Evolutionary conservation across 1,139 yeast genomes (phyloP).

Genomic region (Lodderomyces beijingensis): DNA sequence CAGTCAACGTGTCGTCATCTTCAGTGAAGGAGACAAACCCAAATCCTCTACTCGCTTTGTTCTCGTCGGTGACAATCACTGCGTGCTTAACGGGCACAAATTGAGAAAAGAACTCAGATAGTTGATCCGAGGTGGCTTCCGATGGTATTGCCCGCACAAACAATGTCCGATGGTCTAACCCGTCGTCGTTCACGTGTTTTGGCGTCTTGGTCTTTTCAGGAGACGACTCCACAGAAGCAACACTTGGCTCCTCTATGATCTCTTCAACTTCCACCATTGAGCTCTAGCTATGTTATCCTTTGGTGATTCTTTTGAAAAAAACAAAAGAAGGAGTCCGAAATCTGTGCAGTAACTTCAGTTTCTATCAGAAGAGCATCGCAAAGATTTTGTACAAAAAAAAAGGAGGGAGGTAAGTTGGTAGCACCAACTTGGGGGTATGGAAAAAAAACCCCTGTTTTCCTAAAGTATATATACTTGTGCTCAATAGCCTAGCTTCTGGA

Average conservation of each 20-base stretch:
- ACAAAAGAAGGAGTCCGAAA: too few relatives aligned
- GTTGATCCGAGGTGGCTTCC: slow-evolving; percentile 75
- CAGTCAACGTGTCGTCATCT: slow-evolving; percentile 80
- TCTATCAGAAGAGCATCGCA: too few relatives aligned
- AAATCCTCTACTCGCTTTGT: slow-evolving; percentile 80
- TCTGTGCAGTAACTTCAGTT: too few relatives aligned
- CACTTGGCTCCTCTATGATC: slow-evolving; percentile 8
- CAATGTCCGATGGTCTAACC: slow-evolving; percentile 59
- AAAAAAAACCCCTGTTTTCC: too few relatives aligned
- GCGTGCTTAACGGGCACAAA: slow-evolving; percentile 96
- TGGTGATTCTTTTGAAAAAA: too few relatives aligned
- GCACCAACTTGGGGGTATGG: too few relatives aligned
- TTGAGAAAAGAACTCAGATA: slow-evolving; percentile 80
- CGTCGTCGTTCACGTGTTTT: slow-evolving; percentile 21
- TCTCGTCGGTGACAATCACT: slow-evolving; percentile 77
- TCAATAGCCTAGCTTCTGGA: slow-evolving; percentile 29
- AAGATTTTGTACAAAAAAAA: too few relatives aligned
- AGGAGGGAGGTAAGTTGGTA: too few relatives aligned
- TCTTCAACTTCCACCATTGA: slow-evolving; percentile 1
- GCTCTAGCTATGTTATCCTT: too few relatives aligned
- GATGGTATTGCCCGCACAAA: slow-evolving; percentile 83
- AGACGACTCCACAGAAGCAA: slow-evolving; percentile 1
- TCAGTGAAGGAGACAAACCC: slow-evolving; percentile 90
- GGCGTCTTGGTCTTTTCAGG: neutral
- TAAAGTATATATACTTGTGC: too few relatives aligned